Conservation (phyloP, 2,329 filamentous ascomycete species). For the Neurospora sp. region DNA sequence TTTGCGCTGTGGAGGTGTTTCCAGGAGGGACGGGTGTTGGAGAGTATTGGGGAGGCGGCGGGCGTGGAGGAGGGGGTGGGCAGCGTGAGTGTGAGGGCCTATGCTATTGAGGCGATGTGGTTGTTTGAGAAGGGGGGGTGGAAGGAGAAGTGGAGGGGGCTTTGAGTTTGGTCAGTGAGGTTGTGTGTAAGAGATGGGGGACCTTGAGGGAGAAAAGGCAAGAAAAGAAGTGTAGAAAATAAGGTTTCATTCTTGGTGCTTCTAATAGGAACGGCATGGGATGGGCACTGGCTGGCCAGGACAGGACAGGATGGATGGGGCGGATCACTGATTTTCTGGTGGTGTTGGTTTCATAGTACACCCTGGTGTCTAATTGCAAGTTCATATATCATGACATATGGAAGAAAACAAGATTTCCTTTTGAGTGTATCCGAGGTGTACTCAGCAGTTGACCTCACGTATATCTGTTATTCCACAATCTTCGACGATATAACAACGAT, state of each 20-base stretch:
- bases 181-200: neutral
- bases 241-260: neutral
- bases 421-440: no score
- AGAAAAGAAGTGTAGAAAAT: neutral
- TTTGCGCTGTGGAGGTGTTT: slow-evolving; percentile 76
- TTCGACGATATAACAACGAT: no score
- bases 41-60: slow-evolving; percentile 69
- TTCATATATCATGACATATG: neutral
- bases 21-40: slow-evolving; percentile 66
- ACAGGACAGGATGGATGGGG: neutral
- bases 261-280: neutral
- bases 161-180: neutral
- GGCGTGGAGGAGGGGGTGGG: slow-evolving; percentile 51
- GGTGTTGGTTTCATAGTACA: neutral
- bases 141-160: slow-evolving; percentile 53
- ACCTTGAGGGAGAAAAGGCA: neutral
- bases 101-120: slow-evolving; percentile 86
- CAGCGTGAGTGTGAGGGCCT: slow-evolving; percentile 72
- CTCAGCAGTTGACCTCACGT: no score
- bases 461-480: no score
- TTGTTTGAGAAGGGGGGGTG: slow-evolving; percentile 63
- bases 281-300: neutral
- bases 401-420: neutral
- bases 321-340: neutral
- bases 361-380: neutral